These are phyloP conservation scores for Monilinia polystroma DNA, from an alignment of 2,329 filamentous ascomycete species.

Conservation along the genomic window DNA sequence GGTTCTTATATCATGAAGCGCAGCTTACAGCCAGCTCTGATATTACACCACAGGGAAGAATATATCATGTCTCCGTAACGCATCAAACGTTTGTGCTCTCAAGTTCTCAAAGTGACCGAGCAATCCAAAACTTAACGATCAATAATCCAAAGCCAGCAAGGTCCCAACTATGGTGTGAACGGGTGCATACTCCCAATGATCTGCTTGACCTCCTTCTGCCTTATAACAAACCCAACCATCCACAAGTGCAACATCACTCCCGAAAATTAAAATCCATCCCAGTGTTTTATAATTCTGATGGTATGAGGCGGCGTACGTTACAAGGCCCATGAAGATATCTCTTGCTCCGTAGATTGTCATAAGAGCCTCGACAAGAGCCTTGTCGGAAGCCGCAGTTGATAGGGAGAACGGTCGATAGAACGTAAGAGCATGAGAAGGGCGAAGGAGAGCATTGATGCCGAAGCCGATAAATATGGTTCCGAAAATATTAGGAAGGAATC, in stretches of 20 bases:
- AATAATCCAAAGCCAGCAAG: constrained; percentile 1
- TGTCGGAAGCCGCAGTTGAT: background rate
- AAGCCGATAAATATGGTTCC: constrained; percentile 38
- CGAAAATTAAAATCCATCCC: constrained; percentile 46
- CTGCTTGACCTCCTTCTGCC: constrained; percentile 46
- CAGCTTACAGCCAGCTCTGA: background rate
- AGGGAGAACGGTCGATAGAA: constrained; percentile 40
- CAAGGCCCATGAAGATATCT: constrained; percentile 50
- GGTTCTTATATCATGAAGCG: background rate
- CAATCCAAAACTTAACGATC: background rate
- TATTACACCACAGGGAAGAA: background rate
- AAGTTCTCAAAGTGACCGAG: background rate
- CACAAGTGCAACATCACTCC: constrained; percentile 45
- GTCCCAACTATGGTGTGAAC: background rate
- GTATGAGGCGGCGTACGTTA: constrained; percentile 43
- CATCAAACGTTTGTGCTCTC: background rate
- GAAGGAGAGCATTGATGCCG: constrained; percentile 44
- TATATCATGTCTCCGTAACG: background rate
- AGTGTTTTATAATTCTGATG: constrained; percentile 44
- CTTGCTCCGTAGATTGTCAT: constrained; percentile 50
- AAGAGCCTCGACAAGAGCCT: constrained; percentile 45
- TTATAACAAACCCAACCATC: constrained; percentile 48
- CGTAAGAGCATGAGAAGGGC: constrained; percentile 36
- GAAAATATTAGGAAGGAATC: constrained; percentile 21
- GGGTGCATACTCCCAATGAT: constrained; percentile 43